Evolutionary conservation across 176 grass and related monocot species (phyloP), one percentile per base, ranked within the genome.

Genomic region (Elaeis guineensis): DNA sequence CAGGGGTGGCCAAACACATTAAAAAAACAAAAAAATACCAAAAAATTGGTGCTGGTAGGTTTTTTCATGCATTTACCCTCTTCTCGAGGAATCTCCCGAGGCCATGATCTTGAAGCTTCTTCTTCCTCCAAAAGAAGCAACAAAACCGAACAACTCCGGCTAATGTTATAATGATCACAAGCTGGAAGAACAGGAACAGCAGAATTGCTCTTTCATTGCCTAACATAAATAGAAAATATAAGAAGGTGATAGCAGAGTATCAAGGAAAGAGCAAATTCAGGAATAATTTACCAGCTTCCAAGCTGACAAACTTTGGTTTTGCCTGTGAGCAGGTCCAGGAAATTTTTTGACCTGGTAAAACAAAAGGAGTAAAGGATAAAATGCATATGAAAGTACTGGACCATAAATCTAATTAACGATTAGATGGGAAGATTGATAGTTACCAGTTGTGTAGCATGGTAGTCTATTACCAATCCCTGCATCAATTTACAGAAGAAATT

Each of bases 41-140:
- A 30, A 30, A 30, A 7, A 6, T 5, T 76, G 56, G 22, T 73
- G 21, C 23, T 70, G 62, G 62, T 65, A 0, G 4, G 25, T 49
- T 14, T 55, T 54, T 69, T 17, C 55, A 7, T 55, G 6, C 12
- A 58, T 65, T 72, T 77, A 90, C 90, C 75, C 83, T 76, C 69
- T 79, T 95, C 54, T 90, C 65, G 8, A 96, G 63, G 73, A 96
- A 90, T 49, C 82, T 83, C 48, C 50, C 64, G 54, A 96, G 77
- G 55, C 72, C 80, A 29, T 75, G 78, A 48, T 57, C 54, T 80
- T 79, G 74, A 64, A 95, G 78, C 68, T 82, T 95, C 67, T 79
- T 83, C 65, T 96, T 96, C 54, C 51, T 73, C 91, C 91, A 96
- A 70, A 95, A 87, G 26, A 82, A 25, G 26, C 75, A 90, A 65